These are phyloP conservation scores for Backusella liffmaniae DNA, from an alignment of 192 early-diverging fungal genomes.

Conservation along the genomic window DNA sequence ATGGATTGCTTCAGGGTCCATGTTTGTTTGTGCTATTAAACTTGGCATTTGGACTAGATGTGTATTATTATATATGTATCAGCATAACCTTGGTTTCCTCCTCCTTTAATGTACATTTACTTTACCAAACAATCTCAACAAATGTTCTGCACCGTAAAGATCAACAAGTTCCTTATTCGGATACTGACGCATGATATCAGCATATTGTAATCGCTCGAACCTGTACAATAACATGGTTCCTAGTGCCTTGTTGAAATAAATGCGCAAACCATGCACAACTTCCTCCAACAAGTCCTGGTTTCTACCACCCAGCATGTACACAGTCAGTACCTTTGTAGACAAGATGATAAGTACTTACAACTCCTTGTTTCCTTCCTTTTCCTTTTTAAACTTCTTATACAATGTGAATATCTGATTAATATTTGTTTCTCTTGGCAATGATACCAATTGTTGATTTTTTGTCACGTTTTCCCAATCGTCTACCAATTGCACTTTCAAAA, in stretches of 20 bases:
- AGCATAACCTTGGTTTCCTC: not conserved
- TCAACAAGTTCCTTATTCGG: constrained; percentile 79
- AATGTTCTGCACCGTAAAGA: constrained; percentile 95
- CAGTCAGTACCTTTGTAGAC: not conserved
- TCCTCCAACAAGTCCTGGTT: constrained; percentile 81
- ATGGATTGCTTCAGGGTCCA: constrained; percentile 84
- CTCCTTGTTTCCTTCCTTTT: constrained; percentile 41
- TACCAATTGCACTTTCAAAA: constrained; percentile 84
- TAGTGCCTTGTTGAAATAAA: constrained; percentile 93
- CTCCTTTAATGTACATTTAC: not conserved
- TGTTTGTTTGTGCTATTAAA: constrained; percentile 89
- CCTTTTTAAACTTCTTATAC: constrained; percentile 64
- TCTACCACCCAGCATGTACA: constrained; percentile 13
- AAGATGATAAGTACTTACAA: not conserved
- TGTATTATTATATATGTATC: not conserved
- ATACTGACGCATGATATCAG: constrained; percentile 71
- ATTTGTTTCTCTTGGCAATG: constrained; percentile 78
- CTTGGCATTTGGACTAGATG: constrained; percentile 82
- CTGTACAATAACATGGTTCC: constrained; percentile 93
- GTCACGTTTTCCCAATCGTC: constrained; percentile 98
- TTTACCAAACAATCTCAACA: constrained; percentile 90
- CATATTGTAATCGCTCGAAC: constrained; percentile 95
- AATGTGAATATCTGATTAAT: constrained; percentile 73
- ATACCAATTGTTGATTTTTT: constrained; percentile 91
- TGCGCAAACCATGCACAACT: constrained; percentile 80